phyloP scores from a whole-genome alignment of 495 filamentous ascomycete genomes.

The Penicillium flavigenum region DNA sequence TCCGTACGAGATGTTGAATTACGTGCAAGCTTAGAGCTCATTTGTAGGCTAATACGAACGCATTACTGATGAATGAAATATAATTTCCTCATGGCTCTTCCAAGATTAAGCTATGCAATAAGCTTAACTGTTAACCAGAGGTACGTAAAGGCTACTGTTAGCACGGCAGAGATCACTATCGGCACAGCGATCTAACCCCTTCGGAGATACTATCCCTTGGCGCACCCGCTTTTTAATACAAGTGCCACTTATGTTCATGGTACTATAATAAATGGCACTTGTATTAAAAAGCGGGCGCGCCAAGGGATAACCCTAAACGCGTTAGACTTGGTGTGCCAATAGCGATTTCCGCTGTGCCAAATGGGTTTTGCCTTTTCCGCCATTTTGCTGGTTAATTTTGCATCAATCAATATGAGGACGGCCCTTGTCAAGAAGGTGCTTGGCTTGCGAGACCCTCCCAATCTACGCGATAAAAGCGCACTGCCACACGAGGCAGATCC shows the following conservation, averaged over 20 bases:
- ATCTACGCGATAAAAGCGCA: neutral
- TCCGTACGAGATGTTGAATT: neutral
- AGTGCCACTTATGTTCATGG: neutral
- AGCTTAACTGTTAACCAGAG: conserved; percentile 38
- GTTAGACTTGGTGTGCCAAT: neutral
- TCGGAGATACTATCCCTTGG: neutral
- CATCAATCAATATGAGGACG: neutral
- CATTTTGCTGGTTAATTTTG: neutral
- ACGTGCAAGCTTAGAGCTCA: neutral
- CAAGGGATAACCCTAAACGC: neutral
- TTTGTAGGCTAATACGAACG: neutral
- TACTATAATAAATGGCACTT: neutral
- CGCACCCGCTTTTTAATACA: neutral
- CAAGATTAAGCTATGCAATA: neutral
- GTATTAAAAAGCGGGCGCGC: neutral
- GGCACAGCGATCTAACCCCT: neutral
- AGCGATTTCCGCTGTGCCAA: neutral
- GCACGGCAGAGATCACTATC: neutral
- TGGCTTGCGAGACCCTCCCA: conserved; percentile 1
- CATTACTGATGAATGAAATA: neutral
- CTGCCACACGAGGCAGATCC: neutral
- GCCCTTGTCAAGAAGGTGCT: neutral
- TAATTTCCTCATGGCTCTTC: neutral
- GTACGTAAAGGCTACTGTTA: neutral
- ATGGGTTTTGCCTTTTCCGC: neutral